Evolutionary conservation across 2,329 filamentous ascomycete species (phyloP).

Genomic region (Talaromyces rugulosus): DNA sequence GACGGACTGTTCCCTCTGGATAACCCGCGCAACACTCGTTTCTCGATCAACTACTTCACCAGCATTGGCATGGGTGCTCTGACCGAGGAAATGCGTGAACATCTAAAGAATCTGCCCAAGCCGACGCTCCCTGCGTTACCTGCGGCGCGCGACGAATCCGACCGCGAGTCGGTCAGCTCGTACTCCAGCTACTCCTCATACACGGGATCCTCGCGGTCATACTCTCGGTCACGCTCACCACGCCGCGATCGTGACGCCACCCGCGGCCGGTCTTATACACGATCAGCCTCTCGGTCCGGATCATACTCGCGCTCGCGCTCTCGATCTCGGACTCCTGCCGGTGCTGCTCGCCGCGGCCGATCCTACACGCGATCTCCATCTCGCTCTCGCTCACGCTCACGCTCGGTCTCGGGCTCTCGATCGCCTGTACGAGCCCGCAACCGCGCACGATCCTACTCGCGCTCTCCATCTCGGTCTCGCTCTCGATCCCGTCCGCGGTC

Average conservation of each 20-base stretch:
- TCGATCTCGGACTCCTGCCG: constrained; percentile 13
- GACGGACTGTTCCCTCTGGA: constrained; percentile 86
- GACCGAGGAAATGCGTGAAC: constrained; percentile 92
- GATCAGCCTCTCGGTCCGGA: constrained; percentile 29
- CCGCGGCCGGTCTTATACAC: constrained; percentile 26
- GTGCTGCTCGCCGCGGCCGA: constrained; percentile 17
- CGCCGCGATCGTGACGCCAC: constrained; percentile 12
- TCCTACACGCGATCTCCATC: constrained; percentile 41
- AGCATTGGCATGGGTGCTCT: constrained; percentile 93
- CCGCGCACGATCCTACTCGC: constrained; percentile 25
- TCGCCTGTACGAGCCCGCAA: constrained; percentile 2
- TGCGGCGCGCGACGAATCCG: constrained; percentile 52
- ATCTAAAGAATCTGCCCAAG: constrained; percentile 84
- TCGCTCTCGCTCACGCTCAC: constrained; percentile 5
- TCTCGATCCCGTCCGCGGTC: constrained; percentile 14
- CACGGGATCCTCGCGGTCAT: constrained; percentile 42
- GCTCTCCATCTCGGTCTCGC: constrained; percentile 31
- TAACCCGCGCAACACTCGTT: constrained; percentile 83
- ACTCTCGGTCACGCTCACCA: constrained; percentile 30
- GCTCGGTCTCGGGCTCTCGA: constrained; percentile 2
- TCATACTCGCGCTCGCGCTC: constrained; percentile 22
- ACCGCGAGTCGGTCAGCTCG: constrained; percentile 61
- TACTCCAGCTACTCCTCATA: constrained; percentile 77
- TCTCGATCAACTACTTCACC: constrained; percentile 99
- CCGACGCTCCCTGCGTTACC: constrained; percentile 68